Conservation (phyloP, 345 rosid species). For the Gynandropsis gynandra region DNA sequence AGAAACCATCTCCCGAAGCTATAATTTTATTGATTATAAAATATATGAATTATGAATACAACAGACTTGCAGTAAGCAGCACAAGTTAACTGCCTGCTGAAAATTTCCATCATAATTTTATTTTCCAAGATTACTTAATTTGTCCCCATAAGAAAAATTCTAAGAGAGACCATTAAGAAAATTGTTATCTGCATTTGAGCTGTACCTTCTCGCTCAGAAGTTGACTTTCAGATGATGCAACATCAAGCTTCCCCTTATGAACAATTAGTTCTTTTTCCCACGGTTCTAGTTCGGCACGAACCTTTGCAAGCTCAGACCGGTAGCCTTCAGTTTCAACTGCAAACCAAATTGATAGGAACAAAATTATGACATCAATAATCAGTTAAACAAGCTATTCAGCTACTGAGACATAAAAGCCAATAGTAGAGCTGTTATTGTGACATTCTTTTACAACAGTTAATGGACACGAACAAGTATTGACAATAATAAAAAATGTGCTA, state of each 20-base stretch:
- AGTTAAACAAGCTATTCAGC: neutral
- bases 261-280: constrained; percentile 85
- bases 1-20: neutral
- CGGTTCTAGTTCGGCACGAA: constrained; percentile 87
- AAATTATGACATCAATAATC: neutral
- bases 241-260: constrained; percentile 88
- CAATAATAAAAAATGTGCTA: too few species aligned
- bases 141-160: constrained; percentile 12
- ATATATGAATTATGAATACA: neutral
- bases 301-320: constrained; percentile 65
- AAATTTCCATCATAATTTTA: neutral
- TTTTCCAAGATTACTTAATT: constrained; percentile 13
- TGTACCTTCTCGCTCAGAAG: constrained; percentile 77
- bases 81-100: constrained; percentile 5
- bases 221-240: constrained; percentile 70
- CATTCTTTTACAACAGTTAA: too few species aligned
- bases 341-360: constrained; percentile 21
- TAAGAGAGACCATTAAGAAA: constrained; percentile 1
- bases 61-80: constrained; percentile 10
- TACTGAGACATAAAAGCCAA: too few species aligned
- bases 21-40: neutral
- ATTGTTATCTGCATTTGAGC: constrained; percentile 10
- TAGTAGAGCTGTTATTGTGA: too few species aligned
- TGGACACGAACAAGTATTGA: too few species aligned
- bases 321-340: constrained; percentile 82